A percentile compares a stretch with the other conserved stretches of the same genome.
Evolutionary conservation across 495 filamentous ascomycete genomes (phyloP).

Genomic region (Acidiella bohemica): DNA sequence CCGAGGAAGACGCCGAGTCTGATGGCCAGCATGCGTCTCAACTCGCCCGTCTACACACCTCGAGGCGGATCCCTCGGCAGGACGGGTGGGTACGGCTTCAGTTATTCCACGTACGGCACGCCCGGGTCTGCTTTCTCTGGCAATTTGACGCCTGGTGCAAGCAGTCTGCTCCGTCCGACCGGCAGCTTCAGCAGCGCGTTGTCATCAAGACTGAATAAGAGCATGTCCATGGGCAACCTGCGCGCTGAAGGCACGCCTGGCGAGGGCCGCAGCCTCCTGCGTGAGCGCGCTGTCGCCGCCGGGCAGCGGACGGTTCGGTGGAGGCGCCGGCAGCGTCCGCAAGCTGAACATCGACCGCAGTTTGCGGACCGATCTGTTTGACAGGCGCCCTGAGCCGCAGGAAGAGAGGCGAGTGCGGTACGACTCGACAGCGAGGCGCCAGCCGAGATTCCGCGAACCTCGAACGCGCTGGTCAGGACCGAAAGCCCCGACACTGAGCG

Average conservation of each 20-base stretch:
- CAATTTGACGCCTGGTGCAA: slow-evolving; percentile 54
- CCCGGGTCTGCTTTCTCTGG: slow-evolving; percentile 52
- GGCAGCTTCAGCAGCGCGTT: slow-evolving; percentile 44
- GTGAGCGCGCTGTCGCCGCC: slow-evolving; percentile 72
- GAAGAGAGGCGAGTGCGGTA: slow-evolving; percentile 78
- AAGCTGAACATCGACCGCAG: slow-evolving; percentile 80
- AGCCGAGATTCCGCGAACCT: slow-evolving; percentile 2
- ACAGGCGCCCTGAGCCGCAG: slow-evolving; percentile 29
- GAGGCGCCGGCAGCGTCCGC: slow-evolving; percentile 61
- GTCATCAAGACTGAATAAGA: slow-evolving; percentile 34
- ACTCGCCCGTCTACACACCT: slow-evolving; percentile 51
- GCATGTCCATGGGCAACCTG: slow-evolving; percentile 54
- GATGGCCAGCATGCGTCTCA: slow-evolving; percentile 52
- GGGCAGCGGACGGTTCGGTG: slow-evolving; percentile 41
- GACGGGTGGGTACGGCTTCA: slow-evolving; percentile 66
- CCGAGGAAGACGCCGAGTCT: slow-evolving; percentile 70
- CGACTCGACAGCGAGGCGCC: slow-evolving; percentile 38
- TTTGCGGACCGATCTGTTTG: slow-evolving; percentile 64
- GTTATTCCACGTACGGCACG: slow-evolving; percentile 76
- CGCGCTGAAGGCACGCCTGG: slow-evolving; percentile 47
- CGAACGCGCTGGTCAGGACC: slow-evolving; percentile 13
- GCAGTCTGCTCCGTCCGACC: slow-evolving; percentile 49
- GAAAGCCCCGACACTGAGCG: slow-evolving; percentile 18
- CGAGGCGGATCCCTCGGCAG: slow-evolving; percentile 34
- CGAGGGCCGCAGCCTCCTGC: slow-evolving; percentile 73